Evolutionary conservation across 2,329 filamentous ascomycete species (phyloP).

Genomic region (Penicillium janthinellum): DNA sequence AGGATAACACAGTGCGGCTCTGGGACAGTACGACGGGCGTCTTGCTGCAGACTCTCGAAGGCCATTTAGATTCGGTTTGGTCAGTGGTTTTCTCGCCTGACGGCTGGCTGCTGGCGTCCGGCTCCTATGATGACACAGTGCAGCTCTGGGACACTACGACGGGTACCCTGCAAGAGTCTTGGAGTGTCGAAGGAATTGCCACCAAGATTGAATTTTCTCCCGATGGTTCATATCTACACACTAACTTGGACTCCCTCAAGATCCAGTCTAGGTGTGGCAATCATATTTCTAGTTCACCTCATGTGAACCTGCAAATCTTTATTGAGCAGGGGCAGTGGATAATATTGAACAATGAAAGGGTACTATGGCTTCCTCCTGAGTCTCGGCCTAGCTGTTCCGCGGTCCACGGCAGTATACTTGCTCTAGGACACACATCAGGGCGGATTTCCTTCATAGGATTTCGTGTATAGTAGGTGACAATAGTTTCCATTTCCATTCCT

Average conservation of each 20-base stretch:
- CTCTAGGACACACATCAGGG: conserved; percentile 13
- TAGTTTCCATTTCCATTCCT: conserved; percentile 4
- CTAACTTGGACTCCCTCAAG: no score
- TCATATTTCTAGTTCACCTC: not conserved
- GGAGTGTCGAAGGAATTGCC: not conserved
- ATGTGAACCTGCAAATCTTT: conserved; percentile 1
- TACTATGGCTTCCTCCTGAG: no score
- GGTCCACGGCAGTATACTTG: conserved; percentile 5
- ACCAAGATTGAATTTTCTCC: not conserved
- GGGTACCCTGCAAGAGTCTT: not conserved
- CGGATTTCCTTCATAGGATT: conserved; percentile 8
- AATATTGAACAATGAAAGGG: conserved; percentile 8
- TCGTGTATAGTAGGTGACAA: conserved; percentile 6
- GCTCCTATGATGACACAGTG: no score
- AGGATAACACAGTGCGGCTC: not conserved
- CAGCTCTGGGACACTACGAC: no score
- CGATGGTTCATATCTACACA: not conserved
- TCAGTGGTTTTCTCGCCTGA: no score
- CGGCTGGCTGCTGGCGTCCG: no score
- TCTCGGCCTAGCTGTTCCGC: conserved; percentile 12
- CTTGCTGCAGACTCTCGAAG: not conserved
- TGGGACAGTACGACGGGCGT: not conserved
- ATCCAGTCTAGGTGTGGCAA: not conserved
- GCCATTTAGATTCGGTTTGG: no score
- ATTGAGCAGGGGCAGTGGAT: conserved; percentile 14